Evolutionary conservation across 1,284 basidiomycete species (phyloP).

Genomic region (Ceratobasidium theobromae): DNA sequence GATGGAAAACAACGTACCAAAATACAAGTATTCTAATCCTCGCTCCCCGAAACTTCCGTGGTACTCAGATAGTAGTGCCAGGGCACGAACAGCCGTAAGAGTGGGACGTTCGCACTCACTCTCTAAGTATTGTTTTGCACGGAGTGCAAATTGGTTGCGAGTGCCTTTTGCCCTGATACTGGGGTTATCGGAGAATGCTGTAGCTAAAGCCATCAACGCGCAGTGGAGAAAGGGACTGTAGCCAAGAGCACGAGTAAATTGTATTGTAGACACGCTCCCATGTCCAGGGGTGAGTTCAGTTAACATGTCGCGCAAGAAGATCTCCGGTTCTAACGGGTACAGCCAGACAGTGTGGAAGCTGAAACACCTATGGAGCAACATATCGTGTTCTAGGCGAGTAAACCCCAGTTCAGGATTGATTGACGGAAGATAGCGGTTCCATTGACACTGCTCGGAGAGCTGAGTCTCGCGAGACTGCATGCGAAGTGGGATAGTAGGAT

Average conservation of each 20-base stretch:
- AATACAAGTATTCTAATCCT: slow-evolving; percentile 38
- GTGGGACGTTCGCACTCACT: slow-evolving; percentile 58
- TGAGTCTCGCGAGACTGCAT: neutral
- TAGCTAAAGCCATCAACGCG: slow-evolving; percentile 59
- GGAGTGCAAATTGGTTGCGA: slow-evolving; percentile 53
- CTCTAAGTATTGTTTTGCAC: slow-evolving; percentile 58
- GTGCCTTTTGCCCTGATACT: slow-evolving; percentile 50
- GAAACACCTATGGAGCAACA: slow-evolving; percentile 57
- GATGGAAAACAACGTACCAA: slow-evolving; percentile 29
- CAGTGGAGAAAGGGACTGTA: slow-evolving; percentile 75
- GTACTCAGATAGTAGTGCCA: slow-evolving; percentile 60
- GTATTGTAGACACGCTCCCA: neutral
- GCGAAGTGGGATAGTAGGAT: neutral
- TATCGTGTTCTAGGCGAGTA: slow-evolving; percentile 35
- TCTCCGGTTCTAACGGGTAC: slow-evolving; percentile 47
- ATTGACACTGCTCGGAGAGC: neutral
- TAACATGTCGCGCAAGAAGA: slow-evolving; percentile 61
- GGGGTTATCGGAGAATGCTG: slow-evolving; percentile 59
- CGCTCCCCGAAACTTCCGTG: slow-evolving; percentile 49
- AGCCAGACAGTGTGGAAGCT: slow-evolving; percentile 64
- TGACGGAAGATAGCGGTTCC: neutral
- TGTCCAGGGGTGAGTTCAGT: slow-evolving; percentile 26
- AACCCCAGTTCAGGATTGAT: slow-evolving; percentile 21
- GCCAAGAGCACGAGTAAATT: slow-evolving; percentile 54
- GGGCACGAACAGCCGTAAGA: slow-evolving; percentile 59